Conservation (phyloP, 352 stramenopile species). For the Pythium volutum region DNA sequence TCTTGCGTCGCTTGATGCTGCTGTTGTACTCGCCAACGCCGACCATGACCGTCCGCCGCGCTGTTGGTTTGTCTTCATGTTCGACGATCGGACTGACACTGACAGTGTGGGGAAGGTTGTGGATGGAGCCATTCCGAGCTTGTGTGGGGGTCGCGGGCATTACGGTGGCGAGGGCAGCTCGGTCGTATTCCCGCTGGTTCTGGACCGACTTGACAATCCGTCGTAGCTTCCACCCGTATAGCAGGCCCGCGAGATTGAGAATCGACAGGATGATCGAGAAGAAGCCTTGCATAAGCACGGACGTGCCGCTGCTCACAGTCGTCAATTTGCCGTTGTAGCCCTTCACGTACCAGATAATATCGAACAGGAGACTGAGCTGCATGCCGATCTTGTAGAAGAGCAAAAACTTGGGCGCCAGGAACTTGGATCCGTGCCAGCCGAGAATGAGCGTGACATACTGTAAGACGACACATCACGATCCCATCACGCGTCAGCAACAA, state of each 20-base stretch:
- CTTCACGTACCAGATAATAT: constrained; percentile 85
- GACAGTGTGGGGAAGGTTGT: constrained; percentile 46
- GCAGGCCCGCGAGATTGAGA: constrained; percentile 71
- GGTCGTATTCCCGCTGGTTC: constrained; percentile 76
- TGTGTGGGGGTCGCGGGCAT: constrained; percentile 49
- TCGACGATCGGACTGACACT: constrained; percentile 56
- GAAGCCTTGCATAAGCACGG: constrained; percentile 84
- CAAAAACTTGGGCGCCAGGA: constrained; percentile 81
- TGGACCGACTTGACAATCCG: constrained; percentile 85
- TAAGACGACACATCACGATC: neutral
- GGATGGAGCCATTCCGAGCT: constrained; percentile 21
- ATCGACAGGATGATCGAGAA: constrained; percentile 80
- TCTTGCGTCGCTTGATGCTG: constrained; percentile 30
- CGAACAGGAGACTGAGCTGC: constrained; percentile 79
- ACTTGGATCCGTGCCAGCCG: constrained; percentile 87
- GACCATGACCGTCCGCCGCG: constrained; percentile 47
- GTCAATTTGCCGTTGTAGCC: constrained; percentile 87
- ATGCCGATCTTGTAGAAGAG: constrained; percentile 90
- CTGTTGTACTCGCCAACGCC: constrained; percentile 24
- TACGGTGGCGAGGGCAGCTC: constrained; percentile 71
- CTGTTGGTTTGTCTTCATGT: constrained; percentile 29
- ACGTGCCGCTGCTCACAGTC: constrained; percentile 70
- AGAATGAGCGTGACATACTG: constrained; percentile 84
- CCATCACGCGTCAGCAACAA: neutral
- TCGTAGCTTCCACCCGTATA: constrained; percentile 87